phyloP scores from a whole-genome alignment of 2,329 filamentous ascomycete genomes.

The Botrytis medusae region DNA sequence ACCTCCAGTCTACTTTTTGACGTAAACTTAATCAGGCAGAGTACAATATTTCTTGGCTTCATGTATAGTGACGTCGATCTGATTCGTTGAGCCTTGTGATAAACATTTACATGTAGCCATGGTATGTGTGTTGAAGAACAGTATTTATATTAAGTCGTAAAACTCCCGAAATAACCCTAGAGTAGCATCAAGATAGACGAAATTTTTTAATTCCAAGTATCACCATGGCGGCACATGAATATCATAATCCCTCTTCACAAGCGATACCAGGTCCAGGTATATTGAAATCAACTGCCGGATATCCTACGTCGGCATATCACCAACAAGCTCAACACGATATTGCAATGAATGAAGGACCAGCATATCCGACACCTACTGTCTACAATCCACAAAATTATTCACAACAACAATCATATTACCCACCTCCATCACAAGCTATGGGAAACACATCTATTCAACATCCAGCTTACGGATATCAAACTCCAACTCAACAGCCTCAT shows the following conservation, averaged over 20 bases:
- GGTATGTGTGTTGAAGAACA: background rate
- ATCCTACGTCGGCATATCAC: slow-evolving; percentile 10
- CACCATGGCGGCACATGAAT: slow-evolving; percentile 5
- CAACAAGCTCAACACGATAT: slow-evolving; percentile 10
- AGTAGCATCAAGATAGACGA: background rate
- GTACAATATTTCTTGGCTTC: slow-evolving; percentile 3
- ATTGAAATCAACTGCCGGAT: background rate
- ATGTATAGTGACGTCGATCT: slow-evolving; percentile 19
- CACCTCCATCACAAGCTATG: background rate
- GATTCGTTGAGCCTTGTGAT: slow-evolving; percentile 9
- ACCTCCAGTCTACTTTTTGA: background rate
- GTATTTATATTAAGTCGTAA: background rate
- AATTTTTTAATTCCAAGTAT: background rate
- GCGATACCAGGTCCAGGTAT: slow-evolving; percentile 1
- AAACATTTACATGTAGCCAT: background rate
- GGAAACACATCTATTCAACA: background rate
- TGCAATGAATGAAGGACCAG: background rate
- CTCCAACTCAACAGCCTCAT: background rate
- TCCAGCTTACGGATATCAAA: background rate
- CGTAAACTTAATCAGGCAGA: slow-evolving; percentile 3
- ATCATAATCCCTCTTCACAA: slow-evolving; percentile 1
- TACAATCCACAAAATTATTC: background rate
- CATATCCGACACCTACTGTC: background rate
- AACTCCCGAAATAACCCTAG: background rate
- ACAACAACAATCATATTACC: background rate